Conservation (phyloP, 176 grass and related monocot genomes). For the Typha latifolia region DNA sequence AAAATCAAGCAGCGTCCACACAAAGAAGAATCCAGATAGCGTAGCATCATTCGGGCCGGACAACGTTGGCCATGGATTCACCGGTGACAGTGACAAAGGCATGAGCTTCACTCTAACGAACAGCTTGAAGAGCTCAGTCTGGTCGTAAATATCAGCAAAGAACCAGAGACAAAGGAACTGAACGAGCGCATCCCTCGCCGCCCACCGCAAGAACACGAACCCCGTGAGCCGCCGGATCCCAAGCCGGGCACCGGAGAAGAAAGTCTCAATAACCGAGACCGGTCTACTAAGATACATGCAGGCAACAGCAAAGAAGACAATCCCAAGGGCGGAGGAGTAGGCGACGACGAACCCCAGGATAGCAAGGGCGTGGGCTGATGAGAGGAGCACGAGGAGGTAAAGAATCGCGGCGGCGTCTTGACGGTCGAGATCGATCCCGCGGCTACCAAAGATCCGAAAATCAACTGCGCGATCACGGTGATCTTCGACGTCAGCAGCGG, state of each 20-base stretch:
- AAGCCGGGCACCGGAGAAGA: slow-evolving; percentile 31
- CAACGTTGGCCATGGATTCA: slow-evolving; percentile 41
- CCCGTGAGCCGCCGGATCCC: slow-evolving; percentile 44
- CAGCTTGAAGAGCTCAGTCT: slow-evolving; percentile 73
- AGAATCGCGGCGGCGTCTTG: slow-evolving; percentile 46
- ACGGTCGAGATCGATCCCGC: slow-evolving; percentile 43
- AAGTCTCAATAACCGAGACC: slow-evolving; percentile 16
- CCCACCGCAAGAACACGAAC: slow-evolving; percentile 76
- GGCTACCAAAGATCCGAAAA: slow-evolving; percentile 25
- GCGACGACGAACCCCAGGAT: slow-evolving; percentile 57
- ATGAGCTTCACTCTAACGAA: slow-evolving; percentile 72
- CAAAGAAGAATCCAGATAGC: slow-evolving; percentile 58
- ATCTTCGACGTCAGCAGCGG: neutral
- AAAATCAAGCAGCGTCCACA: slow-evolving; percentile 68
- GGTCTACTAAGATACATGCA: slow-evolving; percentile 31
- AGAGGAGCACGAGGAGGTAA: slow-evolving; percentile 63
- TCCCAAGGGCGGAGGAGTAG: slow-evolving; percentile 53
- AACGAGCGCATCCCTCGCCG: slow-evolving; percentile 54
- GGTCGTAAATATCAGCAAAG: slow-evolving; percentile 65
- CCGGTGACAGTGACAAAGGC: slow-evolving; percentile 55
- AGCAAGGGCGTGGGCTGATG: slow-evolving; percentile 53
- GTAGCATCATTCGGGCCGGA: slow-evolving; percentile 34
- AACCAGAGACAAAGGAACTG: slow-evolving; percentile 83
- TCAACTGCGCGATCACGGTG: slow-evolving; percentile 15
- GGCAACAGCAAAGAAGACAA: slow-evolving; percentile 47